These are phyloP conservation scores for Ustilago cynodontis DNA, from an alignment of 1,284 basidiomycete genomes.

Conservation along the genomic window DNA sequence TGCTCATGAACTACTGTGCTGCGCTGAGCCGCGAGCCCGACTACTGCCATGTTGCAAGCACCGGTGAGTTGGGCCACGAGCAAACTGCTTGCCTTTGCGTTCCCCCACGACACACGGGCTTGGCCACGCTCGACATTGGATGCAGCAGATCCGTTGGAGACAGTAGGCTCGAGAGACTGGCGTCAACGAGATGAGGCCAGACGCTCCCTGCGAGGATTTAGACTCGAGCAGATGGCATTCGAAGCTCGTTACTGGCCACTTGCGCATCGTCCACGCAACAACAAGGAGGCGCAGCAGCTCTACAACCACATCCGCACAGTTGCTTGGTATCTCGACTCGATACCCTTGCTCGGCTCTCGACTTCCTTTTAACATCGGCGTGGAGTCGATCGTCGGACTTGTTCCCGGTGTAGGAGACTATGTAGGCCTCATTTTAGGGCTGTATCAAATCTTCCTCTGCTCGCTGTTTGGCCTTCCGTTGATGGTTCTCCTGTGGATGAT, in stretches of 20 bases:
- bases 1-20: neutral
- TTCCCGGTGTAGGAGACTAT: constrained; percentile 66
- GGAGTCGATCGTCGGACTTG: constrained; percentile 56
- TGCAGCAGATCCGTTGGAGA: constrained; percentile 1
- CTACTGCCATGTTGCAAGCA: constrained; percentile 16
- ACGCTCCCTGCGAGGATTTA: neutral
- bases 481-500: constrained; percentile 60
- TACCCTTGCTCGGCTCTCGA: constrained; percentile 44
- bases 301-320: constrained; percentile 66
- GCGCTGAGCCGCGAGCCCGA: neutral
- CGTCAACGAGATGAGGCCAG: constrained; percentile 12
- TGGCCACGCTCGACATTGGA: constrained; percentile 28
- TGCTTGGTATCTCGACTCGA: constrained; percentile 58
- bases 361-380: constrained; percentile 58
- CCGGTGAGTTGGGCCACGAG: constrained; percentile 24
- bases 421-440: constrained; percentile 61
- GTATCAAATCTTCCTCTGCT: constrained; percentile 63
- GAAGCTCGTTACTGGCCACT: constrained; percentile 26
- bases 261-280: constrained; percentile 20
- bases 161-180: constrained; percentile 3
- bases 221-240: constrained; percentile 5
- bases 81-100: constrained; percentile 17
- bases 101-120: constrained; percentile 19
- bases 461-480: constrained; percentile 63
- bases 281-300: constrained; percentile 63